Evolutionary conservation across 257 asterid genomes (phyloP).

Genomic region (Lycium ferocissimum): DNA sequence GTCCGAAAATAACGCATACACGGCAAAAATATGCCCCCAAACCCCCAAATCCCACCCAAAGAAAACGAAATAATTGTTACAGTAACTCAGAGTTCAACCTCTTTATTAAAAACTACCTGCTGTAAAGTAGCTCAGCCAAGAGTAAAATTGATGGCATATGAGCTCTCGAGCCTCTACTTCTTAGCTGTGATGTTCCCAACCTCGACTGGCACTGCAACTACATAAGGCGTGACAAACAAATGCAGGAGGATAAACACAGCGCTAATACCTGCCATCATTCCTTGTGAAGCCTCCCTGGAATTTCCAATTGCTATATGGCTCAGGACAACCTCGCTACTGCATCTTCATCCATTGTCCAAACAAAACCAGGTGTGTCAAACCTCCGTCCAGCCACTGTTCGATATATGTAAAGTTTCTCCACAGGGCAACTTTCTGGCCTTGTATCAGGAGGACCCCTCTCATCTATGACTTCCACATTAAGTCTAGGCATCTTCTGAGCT

Average conservation of each 20-base stretch:
- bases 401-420: conserved; percentile 79
- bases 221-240: conserved; percentile 43
- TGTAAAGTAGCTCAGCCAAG: conserved; percentile 61
- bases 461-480: conserved; percentile 91
- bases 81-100: conserved; percentile 33
- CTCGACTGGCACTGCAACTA: conserved; percentile 51
- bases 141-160: conserved; percentile 56
- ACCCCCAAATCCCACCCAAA: conserved; percentile 26
- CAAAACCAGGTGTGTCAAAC: conserved; percentile 84
- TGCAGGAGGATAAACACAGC: conserved; percentile 35
- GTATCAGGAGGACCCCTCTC: conserved; percentile 85
- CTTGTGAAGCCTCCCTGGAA: conserved; percentile 15
- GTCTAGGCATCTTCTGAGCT: conserved; percentile 80
- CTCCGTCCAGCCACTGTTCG: conserved; percentile 86
- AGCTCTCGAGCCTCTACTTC: conserved; percentile 47
- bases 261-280: conserved; percentile 52
- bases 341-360: conserved; percentile 75
- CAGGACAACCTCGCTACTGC: conserved; percentile 47
- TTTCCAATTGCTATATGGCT: not conserved
- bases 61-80: conserved; percentile 29
- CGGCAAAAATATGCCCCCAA: conserved; percentile 23
- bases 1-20: conserved; percentile 24
- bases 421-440: conserved; percentile 73
- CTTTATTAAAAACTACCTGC: conserved; percentile 50
- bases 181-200: conserved; percentile 29